A percentile compares a stretch with the other conserved stretches of the same genome.
Evolutionary conservation across 345 rosid genomes (phyloP).

Genomic region (Camelina hispida): DNA sequence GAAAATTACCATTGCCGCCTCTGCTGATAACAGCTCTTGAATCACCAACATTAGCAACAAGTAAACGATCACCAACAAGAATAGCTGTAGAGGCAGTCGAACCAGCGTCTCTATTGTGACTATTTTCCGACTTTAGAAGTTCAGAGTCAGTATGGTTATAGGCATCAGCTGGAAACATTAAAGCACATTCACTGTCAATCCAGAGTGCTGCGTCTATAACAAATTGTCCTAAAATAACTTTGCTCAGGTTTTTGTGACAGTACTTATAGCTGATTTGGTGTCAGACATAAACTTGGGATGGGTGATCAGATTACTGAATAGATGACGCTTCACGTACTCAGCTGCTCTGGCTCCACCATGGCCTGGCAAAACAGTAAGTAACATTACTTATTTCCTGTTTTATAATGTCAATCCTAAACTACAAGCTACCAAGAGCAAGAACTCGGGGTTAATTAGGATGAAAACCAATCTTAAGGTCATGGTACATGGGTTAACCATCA

Average conservation of each 20-base stretch:
- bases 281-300: slow-evolving; percentile 96
- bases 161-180: slow-evolving; percentile 69
- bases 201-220: slow-evolving; percentile 12
- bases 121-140: slow-evolving; percentile 83
- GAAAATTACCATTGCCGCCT: slow-evolving; percentile 72
- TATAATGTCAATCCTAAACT: slow-evolving; percentile 12
- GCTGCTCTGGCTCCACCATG: slow-evolving; percentile 99
- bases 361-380: slow-evolving; percentile 52
- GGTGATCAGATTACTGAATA: slow-evolving; percentile 86
- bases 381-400: background rate
- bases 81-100: slow-evolving; percentile 98
- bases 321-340: slow-evolving; percentile 92
- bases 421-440: background rate
- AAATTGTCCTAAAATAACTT: slow-evolving; percentile 2
- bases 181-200: slow-evolving; percentile 24
- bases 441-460: background rate
- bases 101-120: slow-evolving; percentile 93
- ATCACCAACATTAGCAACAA: slow-evolving; percentile 98
- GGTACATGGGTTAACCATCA: background rate
- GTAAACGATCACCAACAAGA: slow-evolving; percentile 82
- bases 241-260: slow-evolving; percentile 3
- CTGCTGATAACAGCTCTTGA: slow-evolving; percentile 96
- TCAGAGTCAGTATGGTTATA: slow-evolving; percentile 89
- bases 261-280: slow-evolving; percentile 94
- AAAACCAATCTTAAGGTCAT: background rate